These are phyloP conservation scores for Amorphotheca resinae DNA, from an alignment of 495 filamentous ascomycete species.

Conservation along the genomic window DNA sequence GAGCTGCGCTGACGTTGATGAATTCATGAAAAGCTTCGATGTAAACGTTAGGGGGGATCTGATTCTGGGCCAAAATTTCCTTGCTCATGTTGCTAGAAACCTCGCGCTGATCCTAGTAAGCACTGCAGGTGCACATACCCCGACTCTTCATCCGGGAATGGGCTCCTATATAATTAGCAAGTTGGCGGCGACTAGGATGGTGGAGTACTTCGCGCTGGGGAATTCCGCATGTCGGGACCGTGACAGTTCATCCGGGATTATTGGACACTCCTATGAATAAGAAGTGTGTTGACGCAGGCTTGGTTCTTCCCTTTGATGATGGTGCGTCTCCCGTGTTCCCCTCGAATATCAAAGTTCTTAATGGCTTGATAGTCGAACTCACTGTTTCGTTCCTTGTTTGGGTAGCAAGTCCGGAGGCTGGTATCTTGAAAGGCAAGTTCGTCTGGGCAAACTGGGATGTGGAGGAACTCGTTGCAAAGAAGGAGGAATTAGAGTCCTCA, in stretches of 20 bases:
- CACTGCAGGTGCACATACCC: slow-evolving; percentile 9
- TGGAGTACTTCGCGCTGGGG: slow-evolving; percentile 25
- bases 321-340: background rate
- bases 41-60: slow-evolving; percentile 27
- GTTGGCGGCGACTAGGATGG: slow-evolving; percentile 24
- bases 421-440: slow-evolving; percentile 39
- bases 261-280: slow-evolving; percentile 1
- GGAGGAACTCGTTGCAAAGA: slow-evolving; percentile 30
- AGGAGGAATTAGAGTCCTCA: slow-evolving; percentile 16
- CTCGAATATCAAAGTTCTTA: background rate
- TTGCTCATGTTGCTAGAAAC: slow-evolving; percentile 10
- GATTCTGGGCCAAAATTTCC: slow-evolving; percentile 22
- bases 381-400: slow-evolving; percentile 38
- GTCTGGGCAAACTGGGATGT: slow-evolving; percentile 42
- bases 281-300: slow-evolving; percentile 7
- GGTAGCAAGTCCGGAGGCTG: slow-evolving; percentile 34
- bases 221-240: slow-evolving; percentile 13
- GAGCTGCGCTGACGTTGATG: slow-evolving; percentile 15
- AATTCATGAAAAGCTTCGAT: slow-evolving; percentile 24
- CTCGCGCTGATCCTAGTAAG: slow-evolving; percentile 17
- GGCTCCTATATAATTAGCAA: slow-evolving; percentile 27
- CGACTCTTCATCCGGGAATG: slow-evolving; percentile 14
- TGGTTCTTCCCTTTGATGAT: background rate
- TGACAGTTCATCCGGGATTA: slow-evolving; percentile 27
- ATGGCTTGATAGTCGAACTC: slow-evolving; percentile 24